These are phyloP conservation scores for Alternaria rosae DNA, from an alignment of 2,329 filamentous ascomycete genomes.

Conservation along the genomic window DNA sequence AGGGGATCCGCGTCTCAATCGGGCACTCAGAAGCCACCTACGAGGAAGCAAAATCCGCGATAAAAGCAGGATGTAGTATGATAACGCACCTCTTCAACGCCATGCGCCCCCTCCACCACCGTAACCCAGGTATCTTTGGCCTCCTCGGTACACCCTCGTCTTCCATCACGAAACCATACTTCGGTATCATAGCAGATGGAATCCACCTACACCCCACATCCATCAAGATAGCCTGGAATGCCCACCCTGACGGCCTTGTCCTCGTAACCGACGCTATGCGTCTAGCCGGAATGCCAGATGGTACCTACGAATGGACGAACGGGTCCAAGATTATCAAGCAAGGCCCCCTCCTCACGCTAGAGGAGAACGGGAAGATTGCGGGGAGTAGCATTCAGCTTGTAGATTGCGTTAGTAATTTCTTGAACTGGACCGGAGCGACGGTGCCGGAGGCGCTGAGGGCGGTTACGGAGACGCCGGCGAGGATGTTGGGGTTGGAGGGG, in stretches of 20 bases:
- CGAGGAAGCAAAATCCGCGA: slow-evolving; percentile 76
- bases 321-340: slow-evolving; percentile 71
- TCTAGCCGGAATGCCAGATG: slow-evolving; percentile 82
- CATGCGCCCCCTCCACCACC: slow-evolving; percentile 88
- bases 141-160: slow-evolving; percentile 67
- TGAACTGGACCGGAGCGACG: slow-evolving; percentile 73
- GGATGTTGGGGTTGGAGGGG: slow-evolving; percentile 73
- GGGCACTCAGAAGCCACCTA: slow-evolving; percentile 90
- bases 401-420: slow-evolving; percentile 83
- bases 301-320: slow-evolving; percentile 86
- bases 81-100: slow-evolving; percentile 95
- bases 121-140: slow-evolving; percentile 89
- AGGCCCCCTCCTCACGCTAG: slow-evolving; percentile 75
- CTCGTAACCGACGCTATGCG: slow-evolving; percentile 94
- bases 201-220: slow-evolving; percentile 89
- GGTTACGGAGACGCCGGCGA: slow-evolving; percentile 78
- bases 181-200: slow-evolving; percentile 89
- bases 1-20: slow-evolving; percentile 78
- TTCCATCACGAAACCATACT: slow-evolving; percentile 68
- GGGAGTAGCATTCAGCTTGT: slow-evolving; percentile 74
- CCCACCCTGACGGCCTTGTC: slow-evolving; percentile 83
- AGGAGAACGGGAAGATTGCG: slow-evolving; percentile 70
- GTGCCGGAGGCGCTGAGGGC: slow-evolving; percentile 74
- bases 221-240: slow-evolving; percentile 87
- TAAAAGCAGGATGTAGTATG: slow-evolving; percentile 79